Base-by-base conservation (phyloP, 108 stramenopile species). In the Cyclotella cryptica region DNA sequence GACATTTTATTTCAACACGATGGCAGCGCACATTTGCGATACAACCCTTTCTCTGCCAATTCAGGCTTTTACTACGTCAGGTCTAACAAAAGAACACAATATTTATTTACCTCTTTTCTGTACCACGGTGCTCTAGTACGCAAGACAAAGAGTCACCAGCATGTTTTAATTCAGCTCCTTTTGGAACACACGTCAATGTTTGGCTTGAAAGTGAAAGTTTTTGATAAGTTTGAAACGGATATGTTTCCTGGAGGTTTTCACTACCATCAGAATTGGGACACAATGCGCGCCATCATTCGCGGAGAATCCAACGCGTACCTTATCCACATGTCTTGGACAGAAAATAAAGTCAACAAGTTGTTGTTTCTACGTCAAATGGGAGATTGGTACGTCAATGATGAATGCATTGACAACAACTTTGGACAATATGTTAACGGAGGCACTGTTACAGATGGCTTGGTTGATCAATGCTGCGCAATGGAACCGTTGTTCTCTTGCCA, bases 401-500 rank as follows among this genome's bases (percentile, higher is more conserved):
- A 68, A 47, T 94, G 93, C 77, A 66, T 87, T 18, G 75, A 67
- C 21, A 43, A 72, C 45, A 67, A 75, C 55, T 10, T 53, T 21
- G 29, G 65, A 39, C 72, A 72, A 47, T 58, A 46, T n/a, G 24
- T 62, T 42, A 53, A 53, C 27, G 49, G 46, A 19, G 66, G 43
- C 22, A 63, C 72, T 21, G 85, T 83, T 27, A n/a, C 19, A 13
- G 54, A 70, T 21, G 46, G 55, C 27, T 58, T 89, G 41, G 45
- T 76, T 17, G 57, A 53, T 41, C 35, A 75, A 14, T 89, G 88
- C 61, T 93, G 92, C 59, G 80, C 78, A 0, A 66, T 45, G 26
- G 85, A 86, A 26, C 74, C 92, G 19, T 52, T 85, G 26, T 60
- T 93, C 13, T 72, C 74, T 6, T 93, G 92, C 76, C 92, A 93